Percentiles rank a stretch among this genome's conserved stretches.
phyloP scores from a whole-genome alignment of 225 moss, liverwort and hornwort genomes.

The Sphagnum tenellum region DNA sequence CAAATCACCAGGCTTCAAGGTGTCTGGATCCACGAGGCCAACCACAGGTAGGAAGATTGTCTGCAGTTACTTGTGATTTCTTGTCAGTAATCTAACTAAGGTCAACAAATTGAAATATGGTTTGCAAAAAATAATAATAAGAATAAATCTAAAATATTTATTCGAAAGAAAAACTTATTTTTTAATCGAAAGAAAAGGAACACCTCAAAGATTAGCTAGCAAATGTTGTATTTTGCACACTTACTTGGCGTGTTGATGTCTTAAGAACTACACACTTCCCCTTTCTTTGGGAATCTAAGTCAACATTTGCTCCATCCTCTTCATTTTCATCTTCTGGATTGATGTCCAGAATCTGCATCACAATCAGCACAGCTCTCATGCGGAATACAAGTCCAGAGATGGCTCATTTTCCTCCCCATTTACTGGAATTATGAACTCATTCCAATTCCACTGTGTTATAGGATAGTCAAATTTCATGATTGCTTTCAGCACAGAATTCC shows the following conservation, averaged over 20 bases:
- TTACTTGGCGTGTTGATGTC: constrained; percentile 54
- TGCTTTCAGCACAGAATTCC: no score
- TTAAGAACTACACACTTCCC: constrained; percentile 56
- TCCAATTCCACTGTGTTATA: no score
- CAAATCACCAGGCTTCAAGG: constrained; percentile 47
- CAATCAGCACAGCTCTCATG: neutral
- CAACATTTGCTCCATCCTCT: constrained; percentile 55
- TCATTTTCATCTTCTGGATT: constrained; percentile 52
- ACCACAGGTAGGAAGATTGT: constrained; percentile 50
- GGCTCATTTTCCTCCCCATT: no score
- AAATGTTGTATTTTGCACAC: neutral
- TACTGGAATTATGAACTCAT: no score
- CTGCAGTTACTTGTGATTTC: constrained; percentile 6
- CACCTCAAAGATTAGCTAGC: no score
- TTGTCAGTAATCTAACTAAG: no score
- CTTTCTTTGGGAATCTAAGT: constrained; percentile 48
- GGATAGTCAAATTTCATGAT: no score
- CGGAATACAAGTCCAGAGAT: neutral
- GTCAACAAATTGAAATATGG: no score
- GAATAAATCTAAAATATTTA: no score
- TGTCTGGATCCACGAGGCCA: constrained; percentile 40
- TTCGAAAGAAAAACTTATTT: no score
- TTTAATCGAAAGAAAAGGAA: no score
- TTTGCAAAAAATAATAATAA: no score
- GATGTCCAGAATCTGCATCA: constrained; percentile 40